Conservation (phyloP, 1,284 basidiomycete species). For the Trichosporon asahii region DNA sequence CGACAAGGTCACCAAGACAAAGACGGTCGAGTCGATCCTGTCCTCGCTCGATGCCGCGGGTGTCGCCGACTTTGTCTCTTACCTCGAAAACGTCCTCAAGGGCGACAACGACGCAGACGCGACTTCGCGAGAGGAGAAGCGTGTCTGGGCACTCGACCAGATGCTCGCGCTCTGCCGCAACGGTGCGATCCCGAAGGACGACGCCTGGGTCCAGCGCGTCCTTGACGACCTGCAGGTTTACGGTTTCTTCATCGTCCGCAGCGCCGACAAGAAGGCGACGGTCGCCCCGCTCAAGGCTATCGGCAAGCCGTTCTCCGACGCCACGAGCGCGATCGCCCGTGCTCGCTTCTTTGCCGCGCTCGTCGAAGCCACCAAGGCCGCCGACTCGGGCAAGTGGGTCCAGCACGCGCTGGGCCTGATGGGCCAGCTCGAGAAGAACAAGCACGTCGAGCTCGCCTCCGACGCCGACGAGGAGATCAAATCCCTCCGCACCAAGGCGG, state of each 20-base stretch:
- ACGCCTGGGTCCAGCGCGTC: slow-evolving; percentile 69
- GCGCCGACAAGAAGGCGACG: slow-evolving; percentile 66
- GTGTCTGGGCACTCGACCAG: slow-evolving; percentile 80
- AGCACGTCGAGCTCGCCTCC: slow-evolving; percentile 62
- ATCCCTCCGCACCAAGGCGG: slow-evolving; percentile 56
- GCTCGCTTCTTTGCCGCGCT: slow-evolving; percentile 21
- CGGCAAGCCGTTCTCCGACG: slow-evolving; percentile 71
- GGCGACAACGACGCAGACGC: slow-evolving; percentile 54
- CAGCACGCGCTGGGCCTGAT: slow-evolving; percentile 65
- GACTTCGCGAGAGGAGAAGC: slow-evolving; percentile 18
- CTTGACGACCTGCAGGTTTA: slow-evolving; percentile 79
- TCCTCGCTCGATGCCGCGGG: slow-evolving; percentile 70
- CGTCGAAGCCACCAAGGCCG: slow-evolving; percentile 64
- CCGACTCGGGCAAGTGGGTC: slow-evolving; percentile 75
- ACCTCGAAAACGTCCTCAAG: slow-evolving; percentile 62
- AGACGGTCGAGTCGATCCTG: slow-evolving; percentile 84
- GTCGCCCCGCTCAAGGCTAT: slow-evolving; percentile 59
- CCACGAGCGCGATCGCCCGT: slow-evolving; percentile 56
- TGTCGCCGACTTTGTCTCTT: slow-evolving; percentile 71
- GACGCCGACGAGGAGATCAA: slow-evolving; percentile 62
- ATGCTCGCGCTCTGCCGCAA: slow-evolving; percentile 74
- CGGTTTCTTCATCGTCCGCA: slow-evolving; percentile 71
- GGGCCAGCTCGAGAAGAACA: slow-evolving; percentile 58
- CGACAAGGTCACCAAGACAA: slow-evolving; percentile 86
- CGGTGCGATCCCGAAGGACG: slow-evolving; percentile 72